phyloP scores from a whole-genome alignment of 495 filamentous ascomycete genomes.

The Hyaloscypha finlandica region DNA sequence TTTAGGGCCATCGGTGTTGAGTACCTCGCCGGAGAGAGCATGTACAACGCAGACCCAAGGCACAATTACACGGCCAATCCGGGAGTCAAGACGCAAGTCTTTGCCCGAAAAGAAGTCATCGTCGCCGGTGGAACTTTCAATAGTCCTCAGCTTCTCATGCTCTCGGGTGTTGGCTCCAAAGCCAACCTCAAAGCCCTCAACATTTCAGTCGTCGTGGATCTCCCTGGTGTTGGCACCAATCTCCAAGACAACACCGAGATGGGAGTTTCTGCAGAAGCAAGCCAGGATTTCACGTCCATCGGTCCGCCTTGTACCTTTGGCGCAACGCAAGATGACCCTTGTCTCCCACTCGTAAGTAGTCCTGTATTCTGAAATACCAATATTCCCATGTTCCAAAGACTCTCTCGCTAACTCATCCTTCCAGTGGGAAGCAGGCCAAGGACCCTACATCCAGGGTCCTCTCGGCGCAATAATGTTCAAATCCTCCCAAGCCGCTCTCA shows the following conservation, averaged over 20 bases:
- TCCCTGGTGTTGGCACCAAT: conserved; percentile 64
- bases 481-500: conserved; percentile 39
- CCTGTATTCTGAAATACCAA: too few relatives aligned
- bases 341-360: conserved; percentile 38
- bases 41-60: conserved; percentile 61
- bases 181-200: conserved; percentile 48
- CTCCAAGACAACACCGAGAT: conserved; percentile 63
- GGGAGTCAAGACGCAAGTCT: conserved; percentile 48
- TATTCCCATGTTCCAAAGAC: too few relatives aligned
- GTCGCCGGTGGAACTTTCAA: conserved; percentile 62
- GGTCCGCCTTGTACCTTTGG: conserved; percentile 44
- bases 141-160: conserved; percentile 63
- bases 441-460: conserved; percentile 52
- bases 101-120: conserved; percentile 62
- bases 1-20: conserved; percentile 61
- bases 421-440: conserved; percentile 41
- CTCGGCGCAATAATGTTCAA: conserved; percentile 49
- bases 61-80: conserved; percentile 21
- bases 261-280: conserved; percentile 32
- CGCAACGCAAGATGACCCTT: conserved; percentile 44
- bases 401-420: too few relatives aligned
- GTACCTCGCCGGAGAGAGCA: conserved; percentile 58
- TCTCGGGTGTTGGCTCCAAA: conserved; percentile 60
- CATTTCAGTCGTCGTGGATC: conserved; percentile 56
- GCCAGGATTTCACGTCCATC: conserved; percentile 15